These are phyloP conservation scores for Monsonia emarginata DNA, from an alignment of 441 rosid species.

Conservation along the genomic window DNA sequence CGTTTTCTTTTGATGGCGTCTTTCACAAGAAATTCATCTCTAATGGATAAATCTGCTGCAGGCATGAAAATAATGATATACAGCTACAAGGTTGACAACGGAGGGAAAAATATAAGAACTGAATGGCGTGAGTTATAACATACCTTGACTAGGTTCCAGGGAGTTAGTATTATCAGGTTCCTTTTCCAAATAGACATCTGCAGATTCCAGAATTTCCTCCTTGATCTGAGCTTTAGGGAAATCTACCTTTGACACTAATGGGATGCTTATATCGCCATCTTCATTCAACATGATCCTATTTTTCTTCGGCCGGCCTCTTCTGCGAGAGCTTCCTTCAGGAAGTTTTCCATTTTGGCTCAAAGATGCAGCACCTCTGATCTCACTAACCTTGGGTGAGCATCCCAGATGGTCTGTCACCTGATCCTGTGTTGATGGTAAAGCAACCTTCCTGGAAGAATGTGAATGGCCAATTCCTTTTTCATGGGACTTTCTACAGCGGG, in stretches of 20 bases:
- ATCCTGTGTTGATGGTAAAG: slow-evolving; percentile 15
- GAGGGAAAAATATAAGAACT: slow-evolving; percentile 13
- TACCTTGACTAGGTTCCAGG: slow-evolving; percentile 19
- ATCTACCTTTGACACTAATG: slow-evolving; percentile 18
- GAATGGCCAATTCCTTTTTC: slow-evolving; percentile 21
- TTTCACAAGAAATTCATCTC: slow-evolving; percentile 23
- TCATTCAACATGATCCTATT: slow-evolving; percentile 16
- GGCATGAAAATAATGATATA: slow-evolving; percentile 27
- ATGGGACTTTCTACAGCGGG: slow-evolving; percentile 24
- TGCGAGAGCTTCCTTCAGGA: slow-evolving; percentile 21
- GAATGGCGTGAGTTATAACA: not conserved
- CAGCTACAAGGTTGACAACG: slow-evolving; percentile 24
- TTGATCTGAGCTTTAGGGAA: slow-evolving; percentile 13
- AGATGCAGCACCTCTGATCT: slow-evolving; percentile 24
- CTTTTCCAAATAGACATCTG: slow-evolving; percentile 22
- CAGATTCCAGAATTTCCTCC: slow-evolving; percentile 21
- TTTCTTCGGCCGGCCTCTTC: slow-evolving; percentile 29
- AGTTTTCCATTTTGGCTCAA: slow-evolving; percentile 20
- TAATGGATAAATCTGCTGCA: slow-evolving; percentile 17
- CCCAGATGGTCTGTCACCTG: slow-evolving; percentile 11
- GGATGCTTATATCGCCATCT: slow-evolving; percentile 18
- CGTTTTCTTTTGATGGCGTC: slow-evolving; percentile 29
- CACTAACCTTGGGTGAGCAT: slow-evolving; percentile 20
- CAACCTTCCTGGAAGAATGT: slow-evolving; percentile 26
- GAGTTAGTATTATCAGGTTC: slow-evolving; percentile 24